Percentiles rank a stretch among this genome's conserved stretches.
Conservation (phyloP, 805 yeast species). For the Debaryomyces tyrocola region DNA sequence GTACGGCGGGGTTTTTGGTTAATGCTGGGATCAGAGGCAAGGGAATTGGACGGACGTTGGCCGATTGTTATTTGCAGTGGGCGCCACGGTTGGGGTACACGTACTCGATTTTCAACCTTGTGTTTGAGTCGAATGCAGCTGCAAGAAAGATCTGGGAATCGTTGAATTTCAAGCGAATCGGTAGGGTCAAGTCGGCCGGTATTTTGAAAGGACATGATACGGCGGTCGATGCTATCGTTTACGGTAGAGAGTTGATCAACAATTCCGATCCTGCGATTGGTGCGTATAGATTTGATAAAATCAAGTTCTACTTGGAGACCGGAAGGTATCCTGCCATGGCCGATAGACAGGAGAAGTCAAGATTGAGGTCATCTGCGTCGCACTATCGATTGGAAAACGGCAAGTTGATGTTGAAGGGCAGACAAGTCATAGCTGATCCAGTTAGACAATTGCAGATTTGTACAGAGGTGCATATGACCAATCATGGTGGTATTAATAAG, state of each 20-base stretch:
- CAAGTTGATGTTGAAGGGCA: conserved; percentile 69
- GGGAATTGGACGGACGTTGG: conserved; percentile 84
- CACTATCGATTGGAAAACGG: conserved; percentile 74
- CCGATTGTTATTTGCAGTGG: conserved; percentile 87
- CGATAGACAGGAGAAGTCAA: conserved; percentile 82
- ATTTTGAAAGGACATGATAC: conserved; percentile 78
- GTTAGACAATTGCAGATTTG: conserved; percentile 74
- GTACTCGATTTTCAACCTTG: conserved; percentile 77
- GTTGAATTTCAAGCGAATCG: conserved; percentile 73
- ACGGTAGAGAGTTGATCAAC: conserved; percentile 75
- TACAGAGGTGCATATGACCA: conserved; percentile 61
- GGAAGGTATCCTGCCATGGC: conserved; percentile 85
- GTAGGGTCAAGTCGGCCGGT: conserved; percentile 85
- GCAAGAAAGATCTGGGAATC: conserved; percentile 79
- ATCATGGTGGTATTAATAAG: conserved; percentile 87
- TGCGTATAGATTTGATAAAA: conserved; percentile 69
- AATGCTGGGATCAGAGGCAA: conserved; percentile 91
- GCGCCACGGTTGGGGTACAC: conserved; percentile 87
- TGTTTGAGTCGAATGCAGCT: conserved; percentile 84
- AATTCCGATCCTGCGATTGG: conserved; percentile 49
- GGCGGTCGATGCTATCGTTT: conserved; percentile 84
- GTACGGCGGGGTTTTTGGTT: conserved; percentile 84
- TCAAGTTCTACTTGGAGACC: conserved; percentile 73
- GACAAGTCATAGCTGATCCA: conserved; percentile 81
- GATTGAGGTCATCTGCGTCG: conserved; percentile 76